These are phyloP conservation scores for Nothopassalora personata DNA, from an alignment of 2,329 filamentous ascomycete genomes.

Conservation along the genomic window DNA sequence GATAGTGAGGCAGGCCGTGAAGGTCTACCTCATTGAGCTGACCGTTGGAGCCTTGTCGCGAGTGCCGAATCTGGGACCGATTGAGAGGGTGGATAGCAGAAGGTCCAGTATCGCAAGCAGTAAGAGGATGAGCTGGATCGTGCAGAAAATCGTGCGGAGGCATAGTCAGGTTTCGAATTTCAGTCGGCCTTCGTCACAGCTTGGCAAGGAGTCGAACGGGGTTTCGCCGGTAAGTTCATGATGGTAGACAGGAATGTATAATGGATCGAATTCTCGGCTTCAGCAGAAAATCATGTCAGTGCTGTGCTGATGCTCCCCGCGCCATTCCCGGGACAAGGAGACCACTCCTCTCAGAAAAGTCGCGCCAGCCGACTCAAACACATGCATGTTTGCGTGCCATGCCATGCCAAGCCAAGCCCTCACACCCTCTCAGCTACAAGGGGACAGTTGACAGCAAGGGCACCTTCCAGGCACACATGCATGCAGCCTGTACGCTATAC, in stretches of 20 bases:
- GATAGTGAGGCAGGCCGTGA: slow-evolving; percentile 1
- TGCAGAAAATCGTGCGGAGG: slow-evolving; percentile 7
- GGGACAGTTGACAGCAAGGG: no score
- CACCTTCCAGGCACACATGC: neutral
- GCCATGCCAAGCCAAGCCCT: neutral
- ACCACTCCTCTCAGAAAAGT: neutral
- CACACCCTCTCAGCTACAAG: no score
- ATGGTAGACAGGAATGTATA: neutral
- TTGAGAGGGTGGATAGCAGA: neutral
- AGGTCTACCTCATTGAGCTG: slow-evolving; percentile 2
- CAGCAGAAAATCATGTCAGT: neutral
- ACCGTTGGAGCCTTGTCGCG: slow-evolving; percentile 1
- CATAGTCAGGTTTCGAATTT: neutral
- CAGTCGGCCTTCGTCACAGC: neutral
- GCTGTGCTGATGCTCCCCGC: neutral
- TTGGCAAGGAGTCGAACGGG: neutral
- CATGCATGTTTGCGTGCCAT: neutral
- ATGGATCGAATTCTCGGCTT: neutral
- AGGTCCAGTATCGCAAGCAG: neutral
- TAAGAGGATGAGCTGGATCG: slow-evolving; percentile 5
- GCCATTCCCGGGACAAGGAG: neutral
- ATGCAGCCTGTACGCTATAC: neutral
- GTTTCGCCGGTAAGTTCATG: neutral
- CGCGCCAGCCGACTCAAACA: neutral
- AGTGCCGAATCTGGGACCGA: neutral